Evolutionary conservation across 225 moss, liverwort and hornwort species (phyloP).

Genomic region (Marchantia paleacea): DNA sequence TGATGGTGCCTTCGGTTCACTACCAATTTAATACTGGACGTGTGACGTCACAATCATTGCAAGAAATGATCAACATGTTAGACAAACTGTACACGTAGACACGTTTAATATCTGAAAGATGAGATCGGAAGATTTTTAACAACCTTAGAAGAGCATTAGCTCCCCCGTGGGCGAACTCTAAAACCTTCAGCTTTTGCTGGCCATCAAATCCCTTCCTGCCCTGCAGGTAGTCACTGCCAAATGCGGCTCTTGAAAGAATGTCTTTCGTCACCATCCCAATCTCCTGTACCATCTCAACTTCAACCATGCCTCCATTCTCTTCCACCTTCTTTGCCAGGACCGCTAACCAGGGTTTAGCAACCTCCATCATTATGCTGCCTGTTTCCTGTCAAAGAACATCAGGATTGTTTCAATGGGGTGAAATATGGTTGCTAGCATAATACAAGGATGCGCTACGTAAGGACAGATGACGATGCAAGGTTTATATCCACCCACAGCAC

Average conservation of each 20-base stretch:
- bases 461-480: not conserved
- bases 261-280: constrained; percentile 23
- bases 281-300: constrained; percentile 16
- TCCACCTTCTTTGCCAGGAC: not conserved
- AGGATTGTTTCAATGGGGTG: not conserved
- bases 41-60: not conserved
- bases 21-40: not conserved
- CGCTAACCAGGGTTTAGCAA: constrained; percentile 14
- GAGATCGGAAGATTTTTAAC: not conserved
- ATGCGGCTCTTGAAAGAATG: constrained; percentile 17
- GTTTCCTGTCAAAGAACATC: constrained; percentile 10
- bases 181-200: constrained; percentile 18
- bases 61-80: too few species aligned
- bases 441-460: not conserved
- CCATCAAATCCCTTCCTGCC: constrained; percentile 22
- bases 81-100: not conserved
- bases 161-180: constrained; percentile 13
- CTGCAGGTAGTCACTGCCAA: constrained; percentile 20
- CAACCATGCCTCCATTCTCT: constrained; percentile 18
- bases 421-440: not conserved
- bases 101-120: too few species aligned
- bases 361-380: constrained; percentile 10
- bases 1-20: not conserved
- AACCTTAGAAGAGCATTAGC: constrained; percentile 2
- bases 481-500: not conserved